These are phyloP conservation scores for Mangifera indica DNA, from an alignment of 345 rosid genomes.

Conservation along the genomic window DNA sequence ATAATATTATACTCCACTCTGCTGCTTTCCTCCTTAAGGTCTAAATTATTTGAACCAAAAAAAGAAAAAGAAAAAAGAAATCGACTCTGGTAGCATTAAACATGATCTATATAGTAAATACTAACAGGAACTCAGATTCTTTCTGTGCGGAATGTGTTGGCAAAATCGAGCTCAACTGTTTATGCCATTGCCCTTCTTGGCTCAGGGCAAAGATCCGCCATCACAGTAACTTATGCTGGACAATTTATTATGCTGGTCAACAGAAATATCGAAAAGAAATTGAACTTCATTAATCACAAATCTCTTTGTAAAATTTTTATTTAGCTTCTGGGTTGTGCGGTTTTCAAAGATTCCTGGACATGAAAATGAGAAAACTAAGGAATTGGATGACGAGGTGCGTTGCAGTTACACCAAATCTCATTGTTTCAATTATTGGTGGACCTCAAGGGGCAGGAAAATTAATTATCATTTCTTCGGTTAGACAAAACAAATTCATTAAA, in stretches of 20 bases:
- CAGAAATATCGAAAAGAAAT: background rate
- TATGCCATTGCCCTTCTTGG: too few relatives aligned
- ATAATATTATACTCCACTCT: constrained; percentile 53
- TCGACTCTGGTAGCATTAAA: too few relatives aligned
- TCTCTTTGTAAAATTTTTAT: too few relatives aligned
- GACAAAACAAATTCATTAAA: too few relatives aligned
- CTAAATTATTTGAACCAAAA: background rate
- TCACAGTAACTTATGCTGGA: too few relatives aligned
- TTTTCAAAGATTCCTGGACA: constrained; percentile 60
- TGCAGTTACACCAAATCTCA: constrained; percentile 67
- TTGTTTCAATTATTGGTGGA: too few relatives aligned
- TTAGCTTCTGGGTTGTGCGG: background rate
- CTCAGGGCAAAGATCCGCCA: too few relatives aligned
- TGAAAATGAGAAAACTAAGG: constrained; percentile 48
- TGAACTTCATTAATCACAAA: background rate
- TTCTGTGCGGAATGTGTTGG: too few relatives aligned
- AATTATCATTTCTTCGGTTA: too few relatives aligned
- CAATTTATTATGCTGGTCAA: constrained; percentile 57
- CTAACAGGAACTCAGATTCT: background rate
- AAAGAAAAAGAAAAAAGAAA: too few relatives aligned
- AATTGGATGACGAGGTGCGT: constrained; percentile 58
- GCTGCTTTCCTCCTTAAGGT: constrained; percentile 78
- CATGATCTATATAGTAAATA: background rate
- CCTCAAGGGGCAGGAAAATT: too few relatives aligned
- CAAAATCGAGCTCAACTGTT: too few relatives aligned